phyloP scores from a whole-genome alignment of 306 rosid genomes.

The Fragaria ananassa region DNA sequence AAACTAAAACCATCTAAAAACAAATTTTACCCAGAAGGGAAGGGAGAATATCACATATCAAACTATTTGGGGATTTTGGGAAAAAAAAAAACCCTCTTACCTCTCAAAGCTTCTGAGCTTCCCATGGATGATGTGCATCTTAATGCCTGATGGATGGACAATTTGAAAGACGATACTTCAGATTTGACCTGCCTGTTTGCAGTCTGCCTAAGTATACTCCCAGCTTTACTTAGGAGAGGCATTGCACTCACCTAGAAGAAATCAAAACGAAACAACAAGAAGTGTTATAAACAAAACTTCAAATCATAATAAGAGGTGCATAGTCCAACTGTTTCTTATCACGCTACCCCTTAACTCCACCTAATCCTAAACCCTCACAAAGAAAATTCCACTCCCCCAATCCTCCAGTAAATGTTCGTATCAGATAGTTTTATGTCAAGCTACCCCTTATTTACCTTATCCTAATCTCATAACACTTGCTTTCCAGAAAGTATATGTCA shows the following conservation, averaged over 20 bases:
- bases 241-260: constrained; percentile 44
- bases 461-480: not conserved
- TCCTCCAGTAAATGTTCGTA: not conserved
- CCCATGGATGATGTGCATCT: constrained; percentile 57
- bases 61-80: not conserved
- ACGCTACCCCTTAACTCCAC: not conserved
- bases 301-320: not conserved
- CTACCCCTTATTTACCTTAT: not conserved
- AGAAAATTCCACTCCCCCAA: not conserved
- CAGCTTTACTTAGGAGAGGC: constrained; percentile 79
- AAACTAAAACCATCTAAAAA: not conserved
- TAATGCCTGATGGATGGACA: constrained; percentile 52
- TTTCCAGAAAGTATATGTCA: not conserved
- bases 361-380: not conserved
- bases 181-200: constrained; percentile 43
- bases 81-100: constrained; percentile 26
- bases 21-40: not conserved
- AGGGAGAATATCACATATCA: not conserved
- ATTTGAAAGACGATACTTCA: constrained; percentile 24
- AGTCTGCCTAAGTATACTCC: constrained; percentile 59
- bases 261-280: not conserved
- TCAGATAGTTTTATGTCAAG: not conserved
- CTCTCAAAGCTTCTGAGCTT: constrained; percentile 61
- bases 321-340: not conserved
- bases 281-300: not conserved